Conservation (phyloP, 1,284 basidiomycete genomes). For the Cyathus olla region DNA sequence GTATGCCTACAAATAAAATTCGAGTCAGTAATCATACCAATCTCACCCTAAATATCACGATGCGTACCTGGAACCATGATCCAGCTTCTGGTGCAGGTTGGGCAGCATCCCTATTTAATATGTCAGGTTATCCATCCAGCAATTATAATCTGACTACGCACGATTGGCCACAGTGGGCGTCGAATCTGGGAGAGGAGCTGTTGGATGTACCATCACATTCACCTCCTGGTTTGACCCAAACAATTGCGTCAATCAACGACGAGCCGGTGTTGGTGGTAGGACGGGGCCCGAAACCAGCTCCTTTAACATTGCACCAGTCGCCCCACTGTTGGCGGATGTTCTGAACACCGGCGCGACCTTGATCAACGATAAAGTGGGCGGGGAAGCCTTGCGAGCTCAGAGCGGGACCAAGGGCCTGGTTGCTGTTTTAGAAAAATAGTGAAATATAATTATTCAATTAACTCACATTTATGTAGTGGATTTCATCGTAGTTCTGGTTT, state of each 20-base stretch:
- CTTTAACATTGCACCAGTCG: constrained; percentile 71
- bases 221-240: constrained; percentile 79
- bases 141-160: constrained; percentile 43
- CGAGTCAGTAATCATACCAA: too few relatives aligned
- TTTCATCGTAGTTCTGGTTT: constrained; percentile 71
- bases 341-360: constrained; percentile 71
- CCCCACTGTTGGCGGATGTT: constrained; percentile 68
- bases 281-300: constrained; percentile 70
- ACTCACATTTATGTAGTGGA: constrained; percentile 66
- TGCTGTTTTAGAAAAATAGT: neutral
- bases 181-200: constrained; percentile 66
- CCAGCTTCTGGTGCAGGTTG: constrained; percentile 71
- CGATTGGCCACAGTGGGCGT: constrained; percentile 63
- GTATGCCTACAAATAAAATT: constrained; percentile 47
- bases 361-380: constrained; percentile 74
- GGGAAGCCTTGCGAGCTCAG: constrained; percentile 61
- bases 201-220: constrained; percentile 75
- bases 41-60: neutral
- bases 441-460: neutral
- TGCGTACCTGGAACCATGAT: constrained; percentile 65
- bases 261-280: constrained; percentile 69
- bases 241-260: constrained; percentile 68
- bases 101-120: constrained; percentile 55
- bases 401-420: constrained; percentile 59
- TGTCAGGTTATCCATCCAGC: neutral